Conservation (phyloP, 140 eudicot genomes). For the Erigeron philadelphicus region DNA sequence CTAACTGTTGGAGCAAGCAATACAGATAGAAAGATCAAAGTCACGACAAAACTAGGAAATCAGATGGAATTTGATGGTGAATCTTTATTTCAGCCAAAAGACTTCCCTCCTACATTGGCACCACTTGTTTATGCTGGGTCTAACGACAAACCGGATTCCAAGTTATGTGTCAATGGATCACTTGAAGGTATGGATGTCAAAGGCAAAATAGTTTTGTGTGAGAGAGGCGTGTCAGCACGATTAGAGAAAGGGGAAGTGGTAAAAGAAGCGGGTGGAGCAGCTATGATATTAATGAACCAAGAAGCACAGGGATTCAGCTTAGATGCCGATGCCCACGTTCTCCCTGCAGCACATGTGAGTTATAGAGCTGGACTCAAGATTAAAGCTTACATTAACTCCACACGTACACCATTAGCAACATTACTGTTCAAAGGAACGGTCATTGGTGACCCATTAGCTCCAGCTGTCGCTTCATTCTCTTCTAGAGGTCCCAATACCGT, state of each 20-base stretch:
- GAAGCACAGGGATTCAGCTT: neutral
- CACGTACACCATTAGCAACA: neutral
- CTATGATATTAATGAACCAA: constrained; percentile 10
- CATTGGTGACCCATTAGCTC: constrained; percentile 13
- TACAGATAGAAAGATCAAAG: constrained; percentile 9
- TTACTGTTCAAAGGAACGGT: constrained; percentile 5
- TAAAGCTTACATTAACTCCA: constrained; percentile 3
- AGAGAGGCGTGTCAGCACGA: neutral
- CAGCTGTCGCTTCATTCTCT: constrained; percentile 11
- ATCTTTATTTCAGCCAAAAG: constrained; percentile 9
- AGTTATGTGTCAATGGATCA: constrained; percentile 15
- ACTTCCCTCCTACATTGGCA: neutral
- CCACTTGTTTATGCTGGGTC: constrained; percentile 1
- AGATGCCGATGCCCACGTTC: neutral
- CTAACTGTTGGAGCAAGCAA: constrained; percentile 15
- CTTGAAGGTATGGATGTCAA: constrained; percentile 11
- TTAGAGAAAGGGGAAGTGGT: constrained; percentile 11
- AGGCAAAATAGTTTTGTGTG: constrained; percentile 6
- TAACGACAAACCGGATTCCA: neutral
- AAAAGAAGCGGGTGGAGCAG: constrained; percentile 1
- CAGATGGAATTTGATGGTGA: constrained; percentile 10
- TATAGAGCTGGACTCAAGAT: neutral
- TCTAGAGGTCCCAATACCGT: constrained; percentile 6
- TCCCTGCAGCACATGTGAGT: constrained; percentile 4
- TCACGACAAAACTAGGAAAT: neutral